Percentiles rank a stretch among this genome's conserved stretches.
These are phyloP conservation scores for Canavalia ensiformis DNA, from an alignment of 306 rosid genomes.

Conservation along the genomic window DNA sequence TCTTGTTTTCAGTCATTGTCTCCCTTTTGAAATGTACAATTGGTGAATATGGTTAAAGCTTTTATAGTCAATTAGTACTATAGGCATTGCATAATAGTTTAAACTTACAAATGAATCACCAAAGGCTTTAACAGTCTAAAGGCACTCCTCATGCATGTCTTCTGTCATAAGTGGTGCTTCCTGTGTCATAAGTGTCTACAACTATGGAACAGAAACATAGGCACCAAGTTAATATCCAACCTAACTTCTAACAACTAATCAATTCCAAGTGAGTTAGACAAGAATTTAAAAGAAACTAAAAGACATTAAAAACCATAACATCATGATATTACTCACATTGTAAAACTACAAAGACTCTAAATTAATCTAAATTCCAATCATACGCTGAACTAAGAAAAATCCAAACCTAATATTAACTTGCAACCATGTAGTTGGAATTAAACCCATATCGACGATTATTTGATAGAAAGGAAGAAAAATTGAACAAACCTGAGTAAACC, in stretches of 20 bases:
- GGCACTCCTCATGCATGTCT: slow-evolving; percentile 92
- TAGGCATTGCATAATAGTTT: slow-evolving; percentile 10
- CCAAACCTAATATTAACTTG: slow-evolving; percentile 1
- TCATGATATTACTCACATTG: neutral
- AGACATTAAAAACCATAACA: neutral
- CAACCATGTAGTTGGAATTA: slow-evolving; percentile 19
- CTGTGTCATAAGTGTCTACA: slow-evolving; percentile 45
- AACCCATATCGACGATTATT: slow-evolving; percentile 27
- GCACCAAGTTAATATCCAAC: neutral
- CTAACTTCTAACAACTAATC: neutral
- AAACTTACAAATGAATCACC: slow-evolving; percentile 76
- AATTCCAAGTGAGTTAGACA: neutral
- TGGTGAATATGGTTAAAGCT: neutral
- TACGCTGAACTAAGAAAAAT: neutral
- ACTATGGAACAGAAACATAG: neutral
- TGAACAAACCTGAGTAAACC: slow-evolving; percentile 52
- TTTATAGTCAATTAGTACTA: slow-evolving; percentile 8
- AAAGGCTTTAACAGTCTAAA: slow-evolving; percentile 74
- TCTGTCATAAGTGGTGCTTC: slow-evolving; percentile 85
- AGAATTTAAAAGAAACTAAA: neutral
- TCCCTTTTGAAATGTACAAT: neutral
- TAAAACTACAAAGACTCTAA: neutral
- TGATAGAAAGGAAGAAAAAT: slow-evolving; percentile 22
- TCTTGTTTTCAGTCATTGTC: slow-evolving; percentile 22
- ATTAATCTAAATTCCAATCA: neutral